Evolutionary conservation across 768 basidiomycete species (phyloP).

Genomic region (Sporobolomyces pararoseus): DNA sequence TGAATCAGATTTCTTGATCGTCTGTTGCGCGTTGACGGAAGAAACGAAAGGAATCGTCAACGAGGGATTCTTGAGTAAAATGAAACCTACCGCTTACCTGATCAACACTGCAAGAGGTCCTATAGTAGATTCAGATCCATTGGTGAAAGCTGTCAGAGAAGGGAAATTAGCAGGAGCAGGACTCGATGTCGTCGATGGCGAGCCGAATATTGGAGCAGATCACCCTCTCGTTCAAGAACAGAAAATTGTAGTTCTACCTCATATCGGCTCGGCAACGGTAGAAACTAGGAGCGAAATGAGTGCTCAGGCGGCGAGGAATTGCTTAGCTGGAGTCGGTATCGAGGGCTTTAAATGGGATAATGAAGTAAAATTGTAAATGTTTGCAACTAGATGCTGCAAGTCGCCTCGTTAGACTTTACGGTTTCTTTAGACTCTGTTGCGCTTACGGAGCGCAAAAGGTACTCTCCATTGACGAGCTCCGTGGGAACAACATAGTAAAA

Average conservation of each 20-base stretch:
- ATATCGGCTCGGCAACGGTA: slow-evolving; percentile 82
- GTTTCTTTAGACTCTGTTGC: no score
- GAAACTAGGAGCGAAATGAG: slow-evolving; percentile 57
- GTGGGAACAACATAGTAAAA: slow-evolving; percentile 36
- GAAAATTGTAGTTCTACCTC: slow-evolving; percentile 71
- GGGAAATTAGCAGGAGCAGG: slow-evolving; percentile 88
- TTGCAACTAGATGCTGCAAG: no score
- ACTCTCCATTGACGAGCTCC: no score
- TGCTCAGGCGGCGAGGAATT: slow-evolving; percentile 22
- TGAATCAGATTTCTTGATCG: slow-evolving; percentile 77
- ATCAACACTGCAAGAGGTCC: slow-evolving; percentile 83
- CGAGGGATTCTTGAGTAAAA: slow-evolving; percentile 66
- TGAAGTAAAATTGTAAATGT: slow-evolving; percentile 27
- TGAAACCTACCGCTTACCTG: slow-evolving; percentile 78
- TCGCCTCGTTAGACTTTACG: no score
- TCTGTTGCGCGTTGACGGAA: slow-evolving; percentile 57
- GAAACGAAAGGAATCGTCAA: slow-evolving; percentile 70
- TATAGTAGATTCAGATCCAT: slow-evolving; percentile 82
- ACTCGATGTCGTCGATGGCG: slow-evolving; percentile 68
- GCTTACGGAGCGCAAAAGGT: no score
- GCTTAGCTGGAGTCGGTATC: slow-evolving; percentile 24
- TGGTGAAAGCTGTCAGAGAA: slow-evolving; percentile 71
- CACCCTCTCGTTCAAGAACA: slow-evolving; percentile 73
- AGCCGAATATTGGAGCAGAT: slow-evolving; percentile 57
- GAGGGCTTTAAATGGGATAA: slow-evolving; percentile 33